Base-by-base conservation (phyloP, 2,329 filamentous ascomycete species). In the Phialocephala subalpina region DNA sequence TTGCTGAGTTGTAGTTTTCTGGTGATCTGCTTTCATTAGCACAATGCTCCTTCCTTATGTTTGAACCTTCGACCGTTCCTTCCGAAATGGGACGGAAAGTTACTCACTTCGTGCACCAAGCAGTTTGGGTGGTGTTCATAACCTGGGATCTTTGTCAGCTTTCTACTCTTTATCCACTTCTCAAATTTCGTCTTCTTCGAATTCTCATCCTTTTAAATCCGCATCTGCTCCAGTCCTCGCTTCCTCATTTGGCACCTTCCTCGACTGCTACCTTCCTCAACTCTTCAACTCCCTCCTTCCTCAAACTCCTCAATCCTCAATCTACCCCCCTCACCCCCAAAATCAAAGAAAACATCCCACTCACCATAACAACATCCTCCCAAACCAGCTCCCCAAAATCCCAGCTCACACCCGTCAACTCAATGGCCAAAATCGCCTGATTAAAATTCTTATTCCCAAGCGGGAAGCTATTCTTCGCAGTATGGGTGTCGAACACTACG, bases 351-450 rank as follows among this genome's bases (percentile, higher is more conserved):
- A 42, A 18, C 3, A 42, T 33, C 2, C 53, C 66, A 42, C 47
- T 9, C 53, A 68, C 68, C 60, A 70, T 69, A 3, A 58, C 56
- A 14, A 69, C 57, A 58, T 70, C 63, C 16, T 69, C 66, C 61
- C 64, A 81, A 8, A 74, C 75, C n/a, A 81, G 72, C 12, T 73
- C 64, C 1, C 80, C 79, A 66, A 81, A 81, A 67, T 79, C 72
- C 79, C 79, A 81, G n/a, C 67, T 68, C 11, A 78, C 75, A 49
- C 74, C 76, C 20, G 75, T 76, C 1, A 80, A 72, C 67, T 82
- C 80, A 47, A 81, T 80, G 1, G 79, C 79, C 57, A 81, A 78
- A 9, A 81, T 63, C 6, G 74, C 80, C 65, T 81, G 78, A 66
- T 80, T 81, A 64, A 81, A 80, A 16, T 76, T 78, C 67, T 80